phyloP scores from a whole-genome alignment of 805 yeast genomes.

The Metschnikowia gelsemii region DNA sequence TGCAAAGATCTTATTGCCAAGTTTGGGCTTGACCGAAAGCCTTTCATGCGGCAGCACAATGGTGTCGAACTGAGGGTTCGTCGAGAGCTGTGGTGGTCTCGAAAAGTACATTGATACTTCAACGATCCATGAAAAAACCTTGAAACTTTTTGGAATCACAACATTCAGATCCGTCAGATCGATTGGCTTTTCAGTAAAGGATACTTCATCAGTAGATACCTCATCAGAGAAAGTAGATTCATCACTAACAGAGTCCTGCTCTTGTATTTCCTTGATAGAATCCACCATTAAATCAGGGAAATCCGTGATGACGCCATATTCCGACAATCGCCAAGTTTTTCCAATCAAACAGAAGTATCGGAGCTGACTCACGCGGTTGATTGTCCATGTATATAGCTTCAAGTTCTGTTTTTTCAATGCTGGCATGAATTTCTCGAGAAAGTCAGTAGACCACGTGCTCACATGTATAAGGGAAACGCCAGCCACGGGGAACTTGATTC shows the following conservation, averaged over 20 bases:
- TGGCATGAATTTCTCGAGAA: conserved; percentile 38
- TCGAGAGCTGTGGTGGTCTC: conserved; percentile 3
- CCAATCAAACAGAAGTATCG: conserved; percentile 34
- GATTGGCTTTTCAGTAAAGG: not conserved
- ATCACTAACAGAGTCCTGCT: too few species aligned
- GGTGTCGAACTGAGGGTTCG: conserved; percentile 9
- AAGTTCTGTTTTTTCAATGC: conserved; percentile 31
- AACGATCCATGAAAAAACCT: conserved; percentile 10
- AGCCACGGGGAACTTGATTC: conserved; percentile 27
- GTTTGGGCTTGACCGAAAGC: conserved; percentile 6
- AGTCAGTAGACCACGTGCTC: conserved; percentile 38
- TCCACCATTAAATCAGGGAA: conserved; percentile 35
- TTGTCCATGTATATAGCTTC: conserved; percentile 41
- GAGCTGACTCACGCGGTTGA: conserved; percentile 36
- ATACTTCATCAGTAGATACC: too few species aligned
- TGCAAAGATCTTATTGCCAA: conserved; percentile 17
- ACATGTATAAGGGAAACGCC: conserved; percentile 41
- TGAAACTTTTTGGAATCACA: conserved; percentile 2
- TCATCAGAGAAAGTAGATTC: too few species aligned
- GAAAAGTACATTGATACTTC: conserved; percentile 3
- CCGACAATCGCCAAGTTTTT: conserved; percentile 23
- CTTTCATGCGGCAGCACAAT: conserved; percentile 14
- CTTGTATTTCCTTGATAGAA: too few species aligned
- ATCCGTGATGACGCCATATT: conserved; percentile 40
- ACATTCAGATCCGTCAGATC: not conserved